Evolutionary conservation across 2,329 filamentous ascomycete genomes (phyloP), one percentile per base, ranked within the genome.

Genomic region (Ascochyta pisi): DNA sequence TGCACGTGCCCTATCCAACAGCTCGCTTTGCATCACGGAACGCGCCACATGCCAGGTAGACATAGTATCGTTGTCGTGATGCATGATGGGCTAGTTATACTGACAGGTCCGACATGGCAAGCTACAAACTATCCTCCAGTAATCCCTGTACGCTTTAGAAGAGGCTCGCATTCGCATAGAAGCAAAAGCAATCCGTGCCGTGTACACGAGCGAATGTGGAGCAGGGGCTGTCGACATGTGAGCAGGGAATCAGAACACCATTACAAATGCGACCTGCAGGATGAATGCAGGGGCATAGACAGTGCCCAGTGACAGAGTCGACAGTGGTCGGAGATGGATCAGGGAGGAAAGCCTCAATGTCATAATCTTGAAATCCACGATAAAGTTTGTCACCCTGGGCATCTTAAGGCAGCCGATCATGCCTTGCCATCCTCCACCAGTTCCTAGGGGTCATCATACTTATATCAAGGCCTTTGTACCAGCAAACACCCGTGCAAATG

Each of bases 391-490:
- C n/a, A 15, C 16, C 8, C 8, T 42, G 23, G 15, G 6, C 23
- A 16, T 23, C 39, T 37, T 22, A 56, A 23, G 53, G 53, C 16
- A 56, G 26, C 5, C 29, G 42, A 16, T 51, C 43, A 26, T 56
- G 34, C 44, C 33, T 57, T 9, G 54, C 54, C 54, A 57, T 57
- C 19, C 43, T 53, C 48, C 48, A 57, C 66, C 66, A 68, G 12
- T 58, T 65, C 23, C 53, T 54, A 10, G 62, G 57, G 27, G 62
- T 66, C 62, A 68, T 66, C 37, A 64, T 53, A 26, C 62, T 63
- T 48, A 59, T 61, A 35, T 67, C 65, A 26, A 61, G 57, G 12
- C 66, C 66, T 34, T 62, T 66, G 56, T 59, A 68, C 65, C 63
- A 64, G 47, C 66, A 68, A 31, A 66, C 58, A 3, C 53, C 65